phyloP scores from a whole-genome alignment of 2,329 filamentous ascomycete species.

The Venturiaceae sp. region DNA sequence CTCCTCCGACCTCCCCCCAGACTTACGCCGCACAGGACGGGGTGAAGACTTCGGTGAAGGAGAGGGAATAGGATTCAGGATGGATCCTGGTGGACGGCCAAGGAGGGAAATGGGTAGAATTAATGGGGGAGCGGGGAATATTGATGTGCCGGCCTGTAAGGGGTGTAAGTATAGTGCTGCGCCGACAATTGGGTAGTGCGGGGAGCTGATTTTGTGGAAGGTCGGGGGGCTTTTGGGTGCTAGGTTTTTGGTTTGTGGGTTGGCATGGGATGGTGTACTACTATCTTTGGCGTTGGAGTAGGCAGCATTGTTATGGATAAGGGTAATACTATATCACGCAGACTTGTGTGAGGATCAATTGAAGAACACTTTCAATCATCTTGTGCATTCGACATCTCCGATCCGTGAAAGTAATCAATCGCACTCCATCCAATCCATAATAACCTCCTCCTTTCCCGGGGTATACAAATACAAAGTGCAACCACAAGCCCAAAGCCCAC shows the following conservation, averaged over 20 bases:
- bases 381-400: background rate
- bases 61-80: slow-evolving; percentile 1
- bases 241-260: too few relatives aligned
- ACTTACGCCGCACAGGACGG: background rate
- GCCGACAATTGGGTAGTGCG: background rate
- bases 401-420: too few relatives aligned
- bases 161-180: background rate
- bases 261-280: too few relatives aligned
- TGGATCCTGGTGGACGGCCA: slow-evolving; percentile 6
- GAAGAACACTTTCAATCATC: too few relatives aligned
- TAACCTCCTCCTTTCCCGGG: background rate
- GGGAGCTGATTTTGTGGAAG: background rate
- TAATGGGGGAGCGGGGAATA: background rate
- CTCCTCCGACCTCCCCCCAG: background rate
- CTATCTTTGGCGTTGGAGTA: too few relatives aligned
- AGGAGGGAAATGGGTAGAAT: slow-evolving; percentile 1
- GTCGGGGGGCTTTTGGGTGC: background rate
- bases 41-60: slow-evolving; percentile 3
- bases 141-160: background rate
- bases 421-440: background rate
- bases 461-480: background rate
- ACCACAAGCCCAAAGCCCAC: background rate
- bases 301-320: too few relatives aligned
- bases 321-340: background rate
- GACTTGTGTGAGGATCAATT: too few relatives aligned